Evolutionary conservation across 176 grass and related monocot species (phyloP), one percentile per base, ranked within the genome.

Genomic region (Avena eriantha): DNA sequence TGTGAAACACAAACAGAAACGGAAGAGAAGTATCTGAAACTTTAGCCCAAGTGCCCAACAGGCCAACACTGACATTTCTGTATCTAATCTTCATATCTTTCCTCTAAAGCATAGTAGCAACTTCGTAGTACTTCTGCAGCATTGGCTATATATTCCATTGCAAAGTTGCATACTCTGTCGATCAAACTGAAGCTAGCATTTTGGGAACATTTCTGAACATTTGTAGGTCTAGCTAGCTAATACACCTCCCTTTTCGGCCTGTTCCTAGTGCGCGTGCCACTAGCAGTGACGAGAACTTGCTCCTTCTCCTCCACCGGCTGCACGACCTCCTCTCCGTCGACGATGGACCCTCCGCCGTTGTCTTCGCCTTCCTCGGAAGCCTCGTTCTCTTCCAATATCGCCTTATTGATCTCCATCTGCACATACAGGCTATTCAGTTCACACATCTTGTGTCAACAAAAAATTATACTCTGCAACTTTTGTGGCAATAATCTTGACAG

Each of bases 371-470:
- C 85, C 0, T 63, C 81, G 0, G 79, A 86, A 4, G 77, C 86
- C 69, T 91, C 66, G 86, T 86, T 89, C 87, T 95, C 93, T 54
- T 95, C 91, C 89, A 91, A 16, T 76, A 87, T 95, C 77, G 91
- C 91, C 65, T 83, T 22, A 78, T 93, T 89, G 50, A 87, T 83
- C 73, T 92, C 93, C 86, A 95, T 88, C 93, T 95, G 73, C 64
- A 26, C 63, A 66, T 66, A 21, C 4, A 63, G 13, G 84, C 10
- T 22, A 41, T 34, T 79, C 12, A 43, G 2, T 43, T 87, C 43
- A 64, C 29, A 14, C 46, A 2, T 49, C 7, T 67, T 66, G 63
- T 66, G 36, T 7, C 54, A 29, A 3, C 3, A 43, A 5, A 5
- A 3, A 60, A 79, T n/a, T 59, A 31, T 10, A 7, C 43, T 50